These are phyloP conservation scores for Chenopodium suecicum DNA, from an alignment of 148 eudicot genomes.

Conservation along the genomic window DNA sequence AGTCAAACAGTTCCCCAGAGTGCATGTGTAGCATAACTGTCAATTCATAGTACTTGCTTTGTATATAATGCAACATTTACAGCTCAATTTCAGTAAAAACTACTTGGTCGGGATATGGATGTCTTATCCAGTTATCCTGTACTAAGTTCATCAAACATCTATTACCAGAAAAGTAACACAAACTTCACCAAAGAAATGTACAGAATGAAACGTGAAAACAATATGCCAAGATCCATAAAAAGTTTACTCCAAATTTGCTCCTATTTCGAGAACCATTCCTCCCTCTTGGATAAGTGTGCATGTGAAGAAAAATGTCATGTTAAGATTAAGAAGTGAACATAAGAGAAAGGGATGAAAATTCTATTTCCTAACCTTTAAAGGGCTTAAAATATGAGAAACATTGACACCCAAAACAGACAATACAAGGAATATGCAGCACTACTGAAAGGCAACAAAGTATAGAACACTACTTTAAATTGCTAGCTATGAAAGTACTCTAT, in stretches of 20 bases:
- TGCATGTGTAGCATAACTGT: not conserved
- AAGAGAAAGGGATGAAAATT: not conserved
- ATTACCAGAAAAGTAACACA: not conserved
- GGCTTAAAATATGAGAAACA: too few relatives aligned
- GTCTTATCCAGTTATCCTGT: not conserved
- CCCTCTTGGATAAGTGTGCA: not conserved
- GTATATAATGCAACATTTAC: not conserved
- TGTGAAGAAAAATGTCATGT: not conserved
- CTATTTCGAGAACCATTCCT: not conserved
- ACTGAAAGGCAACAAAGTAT: not conserved
- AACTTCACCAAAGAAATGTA: not conserved
- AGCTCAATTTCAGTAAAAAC: not conserved
- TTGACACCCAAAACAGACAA: too few relatives aligned
- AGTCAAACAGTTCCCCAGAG: not conserved
- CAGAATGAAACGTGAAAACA: not conserved
- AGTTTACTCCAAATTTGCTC: not conserved
- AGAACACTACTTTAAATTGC: not conserved
- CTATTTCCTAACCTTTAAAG: too few relatives aligned
- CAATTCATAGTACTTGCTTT: not conserved
- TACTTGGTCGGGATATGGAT: not conserved
- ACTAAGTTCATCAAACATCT: not conserved
- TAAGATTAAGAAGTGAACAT: not conserved
- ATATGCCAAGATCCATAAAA: not conserved
- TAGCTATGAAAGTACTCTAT: not conserved
- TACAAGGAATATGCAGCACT: too few relatives aligned